Evolutionary conservation across 768 basidiomycete species (phyloP).

Genomic region (Strobilomyces confusus): DNA sequence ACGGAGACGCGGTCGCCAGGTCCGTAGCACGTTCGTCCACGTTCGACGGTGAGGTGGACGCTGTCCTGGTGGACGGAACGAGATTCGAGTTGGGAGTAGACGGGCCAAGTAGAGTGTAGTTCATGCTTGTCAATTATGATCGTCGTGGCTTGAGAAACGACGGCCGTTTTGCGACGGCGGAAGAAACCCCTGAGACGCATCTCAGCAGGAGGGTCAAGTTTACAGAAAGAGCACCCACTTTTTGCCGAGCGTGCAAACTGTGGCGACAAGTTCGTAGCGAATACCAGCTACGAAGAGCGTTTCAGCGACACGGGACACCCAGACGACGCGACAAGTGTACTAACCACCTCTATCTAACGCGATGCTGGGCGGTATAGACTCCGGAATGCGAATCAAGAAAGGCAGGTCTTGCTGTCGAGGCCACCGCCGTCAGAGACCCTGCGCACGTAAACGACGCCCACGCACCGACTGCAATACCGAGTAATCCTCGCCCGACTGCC

Average conservation of each 20-base stretch:
- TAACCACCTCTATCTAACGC: constrained; percentile 72
- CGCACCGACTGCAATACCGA: constrained; percentile 43
- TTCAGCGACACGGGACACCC: not conserved
- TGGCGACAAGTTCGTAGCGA: constrained; percentile 86
- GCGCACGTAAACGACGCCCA: constrained; percentile 3
- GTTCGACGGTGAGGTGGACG: constrained; percentile 70
- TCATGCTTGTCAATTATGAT: constrained; percentile 93
- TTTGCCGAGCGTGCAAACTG: constrained; percentile 82
- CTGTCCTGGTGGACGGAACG: constrained; percentile 65
- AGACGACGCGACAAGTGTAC: constrained; percentile 10
- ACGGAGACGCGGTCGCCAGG: constrained; percentile 80
- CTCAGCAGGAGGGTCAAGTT: not conserved
- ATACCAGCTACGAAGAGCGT: constrained; percentile 62
- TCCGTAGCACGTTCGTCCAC: constrained; percentile 76
- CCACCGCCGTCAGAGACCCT: not conserved
- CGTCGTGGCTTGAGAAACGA: constrained; percentile 60
- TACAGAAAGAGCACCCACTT: constrained; percentile 42
- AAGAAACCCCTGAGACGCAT: constrained; percentile 55
- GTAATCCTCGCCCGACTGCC: constrained; percentile 35
- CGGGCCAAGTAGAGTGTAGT: constrained; percentile 89
- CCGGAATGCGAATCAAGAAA: constrained; percentile 88
- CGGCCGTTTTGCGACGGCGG: constrained; percentile 70
- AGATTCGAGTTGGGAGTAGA: constrained; percentile 75
- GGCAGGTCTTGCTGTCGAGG: constrained; percentile 72
- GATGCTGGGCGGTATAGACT: constrained; percentile 84